phyloP scores from a whole-genome alignment of 192 early-diverging fungal genomes.

The Coemansia sp. region DNA sequence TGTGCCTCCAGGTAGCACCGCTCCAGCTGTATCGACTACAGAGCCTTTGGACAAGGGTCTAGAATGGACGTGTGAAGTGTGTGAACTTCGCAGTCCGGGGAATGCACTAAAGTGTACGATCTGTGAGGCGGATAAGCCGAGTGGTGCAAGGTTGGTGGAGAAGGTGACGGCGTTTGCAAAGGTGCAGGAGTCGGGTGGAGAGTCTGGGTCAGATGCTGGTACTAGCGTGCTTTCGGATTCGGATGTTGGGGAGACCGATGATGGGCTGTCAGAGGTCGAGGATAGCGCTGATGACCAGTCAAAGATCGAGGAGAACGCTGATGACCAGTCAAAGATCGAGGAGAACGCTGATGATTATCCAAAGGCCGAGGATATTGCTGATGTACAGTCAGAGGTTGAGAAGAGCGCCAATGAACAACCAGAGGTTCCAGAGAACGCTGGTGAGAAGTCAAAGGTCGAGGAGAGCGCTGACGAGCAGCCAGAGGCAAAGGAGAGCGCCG shows the following conservation, averaged over 20 bases:
- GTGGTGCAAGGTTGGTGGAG: not conserved
- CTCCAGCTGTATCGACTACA: not conserved
- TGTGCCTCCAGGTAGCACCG: not conserved
- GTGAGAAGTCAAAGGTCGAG: not conserved
- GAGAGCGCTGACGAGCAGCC: not conserved
- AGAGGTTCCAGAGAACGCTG: too few species aligned
- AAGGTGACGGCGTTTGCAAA: not conserved
- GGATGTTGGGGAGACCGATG: not conserved
- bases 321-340: not conserved
- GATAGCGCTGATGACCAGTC: too few species aligned
- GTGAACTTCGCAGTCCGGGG: conserved; percentile 22
- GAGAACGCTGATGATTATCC: not conserved
- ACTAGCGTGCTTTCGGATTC: not conserved
- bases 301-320: not conserved
- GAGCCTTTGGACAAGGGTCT: not conserved
- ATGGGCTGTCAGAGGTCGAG: too few species aligned
- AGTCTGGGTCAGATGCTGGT: not conserved
- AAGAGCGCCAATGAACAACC: too few species aligned
- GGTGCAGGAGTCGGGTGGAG: not conserved
- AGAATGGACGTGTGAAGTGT: conserved; percentile 37
- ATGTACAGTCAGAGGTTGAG: not conserved
- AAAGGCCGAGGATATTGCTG: not conserved
- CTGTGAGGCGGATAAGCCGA: conserved; percentile 29
- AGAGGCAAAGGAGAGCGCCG: not conserved
- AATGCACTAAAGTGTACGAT: conserved; percentile 16